Evolutionary conservation across 1,284 basidiomycete species (phyloP), one percentile per base, ranked within the genome.

Genomic region (Ustilago crameri): DNA sequence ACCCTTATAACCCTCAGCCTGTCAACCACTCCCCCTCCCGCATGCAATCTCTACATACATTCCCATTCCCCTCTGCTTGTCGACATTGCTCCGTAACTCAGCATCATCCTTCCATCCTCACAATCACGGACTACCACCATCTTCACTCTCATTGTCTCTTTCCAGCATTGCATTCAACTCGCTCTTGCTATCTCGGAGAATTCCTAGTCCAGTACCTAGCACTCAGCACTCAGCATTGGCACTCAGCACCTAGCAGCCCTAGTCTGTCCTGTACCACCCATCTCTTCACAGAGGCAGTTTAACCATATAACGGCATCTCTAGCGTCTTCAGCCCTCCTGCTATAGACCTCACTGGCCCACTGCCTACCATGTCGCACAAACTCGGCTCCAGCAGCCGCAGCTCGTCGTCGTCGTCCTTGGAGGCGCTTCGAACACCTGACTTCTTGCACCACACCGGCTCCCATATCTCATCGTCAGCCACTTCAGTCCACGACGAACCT

Each of bases 401-500:
- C 51, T 71, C 68, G 10, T 71, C 68, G 23, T 43, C 50, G n/a
- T 57, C 57, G 24, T 71, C 68, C 17, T 51, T 71, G 50, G 52
- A 53, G 41, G 60, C 55, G 5, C 47, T 59, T 22, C 45, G 61
- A 22, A 65, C 68, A 1, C 62, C 68, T 26, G 62, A 71, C 45
- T 62, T 49, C 20, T 48, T 58, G 47, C 52, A 49, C 17, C 50
- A 53, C 51, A 50, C 50, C 50, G 43, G 24, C 40, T 71, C 68
- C 4, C 50, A 58, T 23, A 45, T 60, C 42, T 71, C 68, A 8
- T 71, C 68, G 14, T 71, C 68, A 9, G 68, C 68, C 23, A 71
- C 68, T 22, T 71, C 68, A 9, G 34, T 71, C 18, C 52, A 50
- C 35, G 68, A 65, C 44, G 68, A 71, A 18, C 51, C 53, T 9